Percentiles rank a stretch among this genome's conserved stretches.
These are phyloP conservation scores for Lagerstroemia speciosa DNA, from an alignment of 345 rosid species.

Conservation along the genomic window DNA sequence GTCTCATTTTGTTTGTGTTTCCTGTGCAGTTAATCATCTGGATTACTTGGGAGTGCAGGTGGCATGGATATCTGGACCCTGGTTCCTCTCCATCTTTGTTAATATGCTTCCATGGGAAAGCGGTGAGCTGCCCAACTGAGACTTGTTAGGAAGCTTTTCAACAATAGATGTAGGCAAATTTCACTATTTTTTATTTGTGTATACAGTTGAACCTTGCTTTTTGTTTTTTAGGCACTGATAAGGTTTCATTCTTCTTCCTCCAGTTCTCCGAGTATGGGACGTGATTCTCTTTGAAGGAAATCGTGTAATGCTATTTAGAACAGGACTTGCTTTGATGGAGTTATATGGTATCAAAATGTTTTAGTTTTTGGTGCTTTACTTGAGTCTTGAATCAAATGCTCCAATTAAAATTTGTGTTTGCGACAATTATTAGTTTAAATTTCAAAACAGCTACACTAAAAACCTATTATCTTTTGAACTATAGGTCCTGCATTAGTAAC, in stretches of 20 bases:
- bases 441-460: conserved; percentile 2
- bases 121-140: conserved; percentile 34
- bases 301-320: conserved; percentile 86
- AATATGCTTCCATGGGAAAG: conserved; percentile 99
- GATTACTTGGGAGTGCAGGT: conserved; percentile 99
- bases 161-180: neutral
- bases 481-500: conserved; percentile 86
- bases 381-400: neutral
- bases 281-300: conserved; percentile 93
- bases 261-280: conserved; percentile 98
- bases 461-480: conserved; percentile 5
- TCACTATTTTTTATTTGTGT: neutral
- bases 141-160: neutral
- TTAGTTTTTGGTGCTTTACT: conserved; percentile 1
- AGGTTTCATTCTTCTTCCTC: conserved; percentile 10
- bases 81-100: conserved; percentile 94
- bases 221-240: conserved; percentile 1
- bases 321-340: conserved; percentile 93
- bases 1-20: conserved; percentile 36
- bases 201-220: neutral
- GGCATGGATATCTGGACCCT: conserved; percentile 91
- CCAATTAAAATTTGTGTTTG: neutral
- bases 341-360: conserved; percentile 48
- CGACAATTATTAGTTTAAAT: neutral
- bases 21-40: conserved; percentile 97